Evolutionary conservation across 345 rosid species (phyloP).

Genomic region (Triadica sebifera): DNA sequence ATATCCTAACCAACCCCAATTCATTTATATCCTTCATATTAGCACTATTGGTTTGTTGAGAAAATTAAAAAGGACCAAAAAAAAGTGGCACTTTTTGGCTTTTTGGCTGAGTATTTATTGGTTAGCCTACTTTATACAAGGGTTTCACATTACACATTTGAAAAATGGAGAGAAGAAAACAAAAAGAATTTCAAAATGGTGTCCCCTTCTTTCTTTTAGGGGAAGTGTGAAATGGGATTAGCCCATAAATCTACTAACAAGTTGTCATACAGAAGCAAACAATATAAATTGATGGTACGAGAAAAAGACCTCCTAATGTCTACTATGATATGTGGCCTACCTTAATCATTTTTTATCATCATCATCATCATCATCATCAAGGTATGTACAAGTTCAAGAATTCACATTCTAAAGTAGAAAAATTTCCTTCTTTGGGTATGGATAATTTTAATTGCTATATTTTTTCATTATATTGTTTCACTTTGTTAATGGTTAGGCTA

Average conservation of each 20-base stretch:
- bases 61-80: background rate
- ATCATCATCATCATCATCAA: background rate
- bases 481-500: too few species aligned
- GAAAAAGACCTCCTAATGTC: background rate
- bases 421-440: too few species aligned
- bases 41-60: background rate
- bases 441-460: too few species aligned
- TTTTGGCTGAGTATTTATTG: background rate
- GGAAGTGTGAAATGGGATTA: background rate
- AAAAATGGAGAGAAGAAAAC: background rate
- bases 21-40: slow-evolving; percentile 7
- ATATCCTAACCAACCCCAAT: background rate
- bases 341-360: background rate
- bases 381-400: background rate
- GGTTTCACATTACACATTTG: slow-evolving; percentile 11
- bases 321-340: background rate
- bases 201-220: background rate
- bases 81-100: background rate
- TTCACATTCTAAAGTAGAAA: background rate
- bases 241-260: background rate
- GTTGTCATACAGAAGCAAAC: background rate
- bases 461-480: too few species aligned
- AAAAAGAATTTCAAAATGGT: background rate
- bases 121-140: background rate
- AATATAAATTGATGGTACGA: background rate